Evolutionary conservation across 192 early-diverging fungal genomes (phyloP), one percentile per base, ranked within the genome.

Genomic region (Gonapodya sp.): DNA sequence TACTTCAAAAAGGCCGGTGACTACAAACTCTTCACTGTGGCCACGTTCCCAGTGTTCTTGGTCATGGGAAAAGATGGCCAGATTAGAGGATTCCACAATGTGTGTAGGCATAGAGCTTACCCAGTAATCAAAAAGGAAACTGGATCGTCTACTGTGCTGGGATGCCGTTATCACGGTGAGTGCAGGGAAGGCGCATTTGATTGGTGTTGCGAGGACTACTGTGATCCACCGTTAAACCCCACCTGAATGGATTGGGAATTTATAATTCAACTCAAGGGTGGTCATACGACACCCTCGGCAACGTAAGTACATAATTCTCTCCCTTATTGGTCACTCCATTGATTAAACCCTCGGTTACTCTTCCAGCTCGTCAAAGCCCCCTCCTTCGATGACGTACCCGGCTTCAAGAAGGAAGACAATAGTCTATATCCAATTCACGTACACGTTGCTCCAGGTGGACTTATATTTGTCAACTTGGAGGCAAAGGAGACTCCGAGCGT

Each of bases 381-480:
- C 8, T 34, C 18, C 30, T 77, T 77, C 34, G 75, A 77, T 8
- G 34, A 77, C 34, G 75, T 77, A 33, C 75, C 75, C 75, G 75
- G 75, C 16, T 77, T 77, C 75, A 34, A 77, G 8, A 18, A 18
- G 30, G 18, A 18, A 34, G 30, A 77, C 18, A 77, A 77, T 34
- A 33, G 75, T 31, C 31, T 77, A 32, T 77, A 77, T 33, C 75
- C 75, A 16, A 77, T 77, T 33, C 30, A 18, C 34, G 75, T 77
- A 8, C 75, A 77, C 75, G 75, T 77, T 34, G 34, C 75, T 16
- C 31, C 75, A 14, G 75, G 75, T 16, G 75, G 75, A 8, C 34
- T 77, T 33, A 34, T 77, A 2, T 77, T 77, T 31, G 75, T 77
- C 31, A 77, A 77, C 75, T 31, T 77, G 75, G 75, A 77, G 30